Conservation (phyloP, 441 rosid species). For the Isatis lusitanica region DNA sequence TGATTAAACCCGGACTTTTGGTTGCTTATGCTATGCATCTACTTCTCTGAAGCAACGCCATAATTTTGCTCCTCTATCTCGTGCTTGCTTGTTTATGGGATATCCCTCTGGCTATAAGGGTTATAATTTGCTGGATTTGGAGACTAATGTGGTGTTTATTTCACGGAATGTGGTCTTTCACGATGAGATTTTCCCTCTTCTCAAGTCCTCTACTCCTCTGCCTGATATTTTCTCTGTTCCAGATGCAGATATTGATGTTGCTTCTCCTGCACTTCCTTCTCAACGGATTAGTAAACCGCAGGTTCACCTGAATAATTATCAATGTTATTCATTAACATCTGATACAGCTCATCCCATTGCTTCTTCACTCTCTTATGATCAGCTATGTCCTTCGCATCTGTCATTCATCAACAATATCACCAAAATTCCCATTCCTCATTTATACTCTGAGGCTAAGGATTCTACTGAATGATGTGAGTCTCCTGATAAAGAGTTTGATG, state of each 20-base stretch:
- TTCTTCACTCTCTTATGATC: background rate
- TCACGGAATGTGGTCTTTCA: background rate
- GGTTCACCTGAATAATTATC: background rate
- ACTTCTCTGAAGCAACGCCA: background rate
- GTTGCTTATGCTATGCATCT: background rate
- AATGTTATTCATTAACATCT: background rate
- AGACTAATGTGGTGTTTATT: too few species aligned
- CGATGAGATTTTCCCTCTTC: background rate
- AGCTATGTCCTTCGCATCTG: background rate
- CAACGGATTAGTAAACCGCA: background rate
- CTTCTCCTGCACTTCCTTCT: too few species aligned
- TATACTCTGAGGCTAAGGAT: background rate
- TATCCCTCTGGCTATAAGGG: background rate
- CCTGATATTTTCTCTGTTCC: background rate
- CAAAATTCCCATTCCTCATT: background rate
- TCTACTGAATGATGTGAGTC: background rate
- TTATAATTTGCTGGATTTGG: background rate
- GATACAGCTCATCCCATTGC: background rate
- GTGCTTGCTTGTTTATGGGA: background rate
- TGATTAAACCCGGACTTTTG: background rate
- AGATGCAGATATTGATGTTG: too few species aligned
- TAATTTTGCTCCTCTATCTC: background rate
- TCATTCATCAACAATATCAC: background rate
- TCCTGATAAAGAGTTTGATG: background rate
- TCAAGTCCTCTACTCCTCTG: background rate